Base-by-base conservation (phyloP, 805 yeast genomes). In the Candida montana region DNA sequence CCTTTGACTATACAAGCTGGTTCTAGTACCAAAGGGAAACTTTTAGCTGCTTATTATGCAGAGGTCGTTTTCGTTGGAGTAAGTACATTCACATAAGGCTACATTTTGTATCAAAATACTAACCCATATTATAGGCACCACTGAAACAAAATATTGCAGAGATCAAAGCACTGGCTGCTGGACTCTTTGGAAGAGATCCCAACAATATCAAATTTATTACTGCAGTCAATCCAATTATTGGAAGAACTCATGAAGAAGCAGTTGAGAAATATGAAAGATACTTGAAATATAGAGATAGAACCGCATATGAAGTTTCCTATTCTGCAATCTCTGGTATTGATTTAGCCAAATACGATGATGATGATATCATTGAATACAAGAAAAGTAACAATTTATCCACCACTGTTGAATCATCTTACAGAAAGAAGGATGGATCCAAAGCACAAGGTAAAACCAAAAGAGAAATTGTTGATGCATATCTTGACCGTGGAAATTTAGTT, bases 1-100 rank as follows among this genome's bases (percentile, higher is more conserved):
- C 75, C 75, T 2, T 65, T 70, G 7, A 50, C 70, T 21, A 57
- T 69, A 29, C 73, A 69, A 50, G 75, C 75, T 2, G 75, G 75
- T 6, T 55, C 68, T 17, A 67, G 73, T 5, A 47, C 59, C 5
- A 57, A 56, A 12, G 75, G 75, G 9, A 57, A 54, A 23, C 64
- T 65, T 8, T 60, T 65, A 42, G 73, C 71, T 6, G 71, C 75
- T n/a, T n/a, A n/a, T n/a, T n/a, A n/a, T n/a, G n/a, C n/a, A n/a
- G n/a, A n/a, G n/a, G n/a, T n/a, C n/a, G n/a, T n/a, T n/a, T n/a
- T n/a, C n/a, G n/a, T n/a, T n/a, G n/a, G n/a, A n/a, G n/a, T n/a
- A n/a, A n/a, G n/a, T n/a, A n/a, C n/a, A n/a, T 7, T 59, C 61
- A 44, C 59, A 65, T 50, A 72, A 73, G 1, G 75, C 70, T 45